Conservation (phyloP, 2,329 filamentous ascomycete species). For the Cryphonectria parasitica region DNA sequence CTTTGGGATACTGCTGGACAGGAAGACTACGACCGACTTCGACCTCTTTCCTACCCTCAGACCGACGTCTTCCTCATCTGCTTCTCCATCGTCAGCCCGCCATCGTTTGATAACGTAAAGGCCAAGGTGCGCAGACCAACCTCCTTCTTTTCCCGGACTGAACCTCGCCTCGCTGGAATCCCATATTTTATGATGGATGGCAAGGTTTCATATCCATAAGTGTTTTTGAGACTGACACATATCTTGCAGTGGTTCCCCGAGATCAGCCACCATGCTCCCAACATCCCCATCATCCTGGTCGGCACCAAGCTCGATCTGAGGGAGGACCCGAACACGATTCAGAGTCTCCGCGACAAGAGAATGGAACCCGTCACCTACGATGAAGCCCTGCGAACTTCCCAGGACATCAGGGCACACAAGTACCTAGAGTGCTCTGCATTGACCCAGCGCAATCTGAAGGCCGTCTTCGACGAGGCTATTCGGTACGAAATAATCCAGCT, state of each 20-base stretch:
- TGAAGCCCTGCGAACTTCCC: slow-evolving; percentile 83
- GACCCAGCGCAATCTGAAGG: slow-evolving; percentile 96
- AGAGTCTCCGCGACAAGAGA: slow-evolving; percentile 84
- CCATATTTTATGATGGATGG: not conserved
- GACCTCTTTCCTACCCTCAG: slow-evolving; percentile 95
- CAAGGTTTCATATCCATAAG: not conserved
- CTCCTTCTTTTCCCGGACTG: slow-evolving; percentile 13
- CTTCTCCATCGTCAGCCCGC: slow-evolving; percentile 97
- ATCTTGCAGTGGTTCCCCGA: slow-evolving; percentile 85
- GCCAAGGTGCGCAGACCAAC: slow-evolving; percentile 72
- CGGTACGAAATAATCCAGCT: slow-evolving; percentile 64
- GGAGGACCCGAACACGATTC: slow-evolving; percentile 82
- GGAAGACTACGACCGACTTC: slow-evolving; percentile 95
- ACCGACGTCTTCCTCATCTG: slow-evolving; percentile 98
- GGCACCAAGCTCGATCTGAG: slow-evolving; percentile 96
- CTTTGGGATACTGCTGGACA: slow-evolving; percentile 99
- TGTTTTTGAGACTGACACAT: slow-evolving; percentile 25
- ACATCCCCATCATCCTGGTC: slow-evolving; percentile 94
- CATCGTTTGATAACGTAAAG: slow-evolving; percentile 98
- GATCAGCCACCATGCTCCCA: slow-evolving; percentile 94
- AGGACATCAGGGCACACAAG: slow-evolving; percentile 95
- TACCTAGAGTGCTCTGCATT: slow-evolving; percentile 97
- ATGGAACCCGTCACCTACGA: slow-evolving; percentile 98
- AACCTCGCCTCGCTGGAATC: not conserved
- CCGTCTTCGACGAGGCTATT: slow-evolving; percentile 97